Evolutionary conservation across 1,284 basidiomycete genomes (phyloP), one percentile per base, ranked within the genome.

Genomic region (Moesziomyces sp.): DNA sequence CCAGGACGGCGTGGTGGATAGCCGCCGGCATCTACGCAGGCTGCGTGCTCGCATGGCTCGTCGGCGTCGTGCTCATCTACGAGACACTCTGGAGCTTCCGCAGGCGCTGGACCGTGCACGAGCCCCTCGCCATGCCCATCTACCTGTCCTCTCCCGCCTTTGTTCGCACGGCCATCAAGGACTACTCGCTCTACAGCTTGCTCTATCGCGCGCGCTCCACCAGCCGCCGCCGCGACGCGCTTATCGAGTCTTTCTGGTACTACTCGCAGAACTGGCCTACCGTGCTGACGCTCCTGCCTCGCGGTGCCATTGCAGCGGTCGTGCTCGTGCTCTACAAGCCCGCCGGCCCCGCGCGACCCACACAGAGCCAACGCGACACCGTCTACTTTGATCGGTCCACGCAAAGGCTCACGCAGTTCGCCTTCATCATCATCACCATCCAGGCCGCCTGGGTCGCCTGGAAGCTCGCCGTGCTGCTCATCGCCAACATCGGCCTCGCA

Each of bases 191-290:
- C n/a, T 79, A 77, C 58, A 76, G 72, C 26, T 42, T 79, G 33
- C 61, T 79, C 40, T 76, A 75, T 44, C 67, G 69, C 10, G 58
- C 70, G 11, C 71, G 73, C 16, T 43, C 46, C 38, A 48, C 49
- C 18, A 68, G 68, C 23, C 46, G 33, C 18, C 52, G 51, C 8
- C 44, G 62, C n/a, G 72, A 76, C 45, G 51, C 58, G 18, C 45
- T 60, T 35, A 77, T 75, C 57, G 77, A 79, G 40, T 58, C 71
- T 6, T 69, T 54, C 24, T 79, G 77, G 77, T 67, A 62, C 58
- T 66, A 62, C 30, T 73, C 71, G 26, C 77, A 79, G 52, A 79
- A 79, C 46, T 79, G 77, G 74, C 77, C 77, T 1, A 79, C 77
- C 3, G 73, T 79, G 26, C 30, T 67, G n/a, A 71, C 68, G 3